Base-by-base conservation (phyloP, 2,329 filamentous ascomycete genomes). In the Ophiocordyceps australis region DNA sequence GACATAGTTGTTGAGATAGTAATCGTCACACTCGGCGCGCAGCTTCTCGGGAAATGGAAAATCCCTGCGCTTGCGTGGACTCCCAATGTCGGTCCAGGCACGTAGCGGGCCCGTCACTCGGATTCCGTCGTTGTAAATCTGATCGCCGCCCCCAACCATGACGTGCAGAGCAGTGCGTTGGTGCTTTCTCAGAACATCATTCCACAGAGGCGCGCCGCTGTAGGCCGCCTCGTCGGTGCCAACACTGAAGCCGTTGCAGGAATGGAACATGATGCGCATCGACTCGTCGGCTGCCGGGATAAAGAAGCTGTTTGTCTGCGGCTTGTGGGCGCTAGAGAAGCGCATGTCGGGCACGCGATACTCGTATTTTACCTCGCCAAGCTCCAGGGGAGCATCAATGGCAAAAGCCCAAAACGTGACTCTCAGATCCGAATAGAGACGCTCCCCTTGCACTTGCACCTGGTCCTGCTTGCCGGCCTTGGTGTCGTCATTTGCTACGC, bases 261-360 rank as follows among this genome's bases (percentile, higher is more conserved):
- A 93, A 56, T 94, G 79, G 52, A 94, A 98, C 81, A 95, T 92
- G 44, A 94, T 79, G 45, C 92, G 82, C 86, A 98, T 95, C 5
- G 80, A 79, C 50, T 94, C 75, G 23, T 71, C 68, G 30, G 63
- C 60, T 9, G 79, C 81, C 9, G 89, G 86, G 5, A 95, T 70
- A 61, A 77, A 92, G 51, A 98, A 98, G 25, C 37, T 68, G 54
- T 63, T 92, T 56, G 47, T 51, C 31, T 54, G 57, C 6, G 61
- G 58, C 44, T 70, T 67, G 34, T 57, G 59, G 20, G 57, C 52
- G 35, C 64, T 65, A 27, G 59, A 54, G 41, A 74, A 75, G 24
- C 58, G 62, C 42, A 89, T 54, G 10, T 65, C 65, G 7, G 70
- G 65, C 31, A 94, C 66, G 14, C 57, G 57, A 51, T 94, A 94